Evolutionary conservation across 805 yeast genomes (phyloP).

Genomic region (Cyberlindnera petersonii): DNA sequence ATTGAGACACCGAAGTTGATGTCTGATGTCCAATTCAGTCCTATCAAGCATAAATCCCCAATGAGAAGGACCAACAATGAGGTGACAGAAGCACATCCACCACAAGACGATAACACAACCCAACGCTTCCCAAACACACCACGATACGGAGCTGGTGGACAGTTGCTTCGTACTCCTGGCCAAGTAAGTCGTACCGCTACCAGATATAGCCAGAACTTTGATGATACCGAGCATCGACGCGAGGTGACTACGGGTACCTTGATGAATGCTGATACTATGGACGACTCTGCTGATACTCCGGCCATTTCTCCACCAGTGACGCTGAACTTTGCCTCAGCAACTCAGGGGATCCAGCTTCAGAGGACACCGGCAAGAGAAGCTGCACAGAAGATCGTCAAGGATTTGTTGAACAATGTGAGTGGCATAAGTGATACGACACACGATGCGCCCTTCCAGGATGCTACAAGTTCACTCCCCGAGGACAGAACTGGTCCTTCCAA

Average conservation of each 20-base stretch:
- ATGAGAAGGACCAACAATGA: slow-evolving; percentile 5
- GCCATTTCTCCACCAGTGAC: slow-evolving; percentile 27
- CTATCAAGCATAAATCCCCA: slow-evolving; percentile 18
- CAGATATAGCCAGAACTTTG: slow-evolving; percentile 16
- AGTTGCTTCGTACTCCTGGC: slow-evolving; percentile 29
- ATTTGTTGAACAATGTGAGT: slow-evolving; percentile 24
- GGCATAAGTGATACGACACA: slow-evolving; percentile 23
- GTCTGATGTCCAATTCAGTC: slow-evolving; percentile 27
- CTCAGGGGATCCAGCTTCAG: background rate
- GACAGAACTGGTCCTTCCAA: background rate
- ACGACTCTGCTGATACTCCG: slow-evolving; percentile 26
- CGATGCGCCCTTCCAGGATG: slow-evolving; percentile 12
- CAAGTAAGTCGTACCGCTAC: slow-evolving; percentile 18
- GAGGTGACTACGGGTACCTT: background rate
- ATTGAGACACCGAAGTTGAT: slow-evolving; percentile 26
- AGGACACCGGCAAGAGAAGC: slow-evolving; percentile 24
- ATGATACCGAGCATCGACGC: background rate
- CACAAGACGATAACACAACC: slow-evolving; percentile 17
- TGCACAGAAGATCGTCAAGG: slow-evolving; percentile 25
- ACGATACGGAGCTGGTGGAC: slow-evolving; percentile 39
- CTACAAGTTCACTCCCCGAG: slow-evolving; percentile 7
- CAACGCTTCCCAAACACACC: slow-evolving; percentile 48
- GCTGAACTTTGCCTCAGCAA: slow-evolving; percentile 19
- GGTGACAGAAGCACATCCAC: background rate
- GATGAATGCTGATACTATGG: slow-evolving; percentile 14